A percentile compares a stretch with the other conserved stretches of the same genome.
phyloP scores from a whole-genome alignment of 495 filamentous ascomycete species.

The Penicillium riverlandense region DNA sequence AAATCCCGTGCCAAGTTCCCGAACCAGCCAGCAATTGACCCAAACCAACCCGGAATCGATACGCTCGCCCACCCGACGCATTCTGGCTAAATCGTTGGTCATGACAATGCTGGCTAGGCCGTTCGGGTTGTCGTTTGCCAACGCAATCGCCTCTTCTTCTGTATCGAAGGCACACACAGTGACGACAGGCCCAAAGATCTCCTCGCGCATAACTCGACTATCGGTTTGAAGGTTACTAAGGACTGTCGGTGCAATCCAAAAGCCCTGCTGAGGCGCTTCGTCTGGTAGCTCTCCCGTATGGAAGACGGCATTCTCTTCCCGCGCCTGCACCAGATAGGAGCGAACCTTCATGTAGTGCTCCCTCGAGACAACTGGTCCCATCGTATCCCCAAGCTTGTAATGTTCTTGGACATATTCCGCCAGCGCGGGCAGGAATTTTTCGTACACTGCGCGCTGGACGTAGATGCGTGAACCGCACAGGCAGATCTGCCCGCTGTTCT shows the following conservation, averaged over 20 bases:
- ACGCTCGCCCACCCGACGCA: conserved; percentile 8
- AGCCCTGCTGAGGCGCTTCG: conserved; percentile 19
- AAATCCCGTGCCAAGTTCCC: conserved; percentile 13
- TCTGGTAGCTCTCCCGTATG: conserved; percentile 3
- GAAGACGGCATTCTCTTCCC: conserved; percentile 4
- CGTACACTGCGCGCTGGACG: conserved; percentile 34
- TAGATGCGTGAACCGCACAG: conserved; percentile 41
- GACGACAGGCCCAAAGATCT: conserved; percentile 49
- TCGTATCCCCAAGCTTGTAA: conserved; percentile 3
- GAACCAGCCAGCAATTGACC: conserved; percentile 13
- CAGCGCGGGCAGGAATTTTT: conserved; percentile 3
- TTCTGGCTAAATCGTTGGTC: conserved; percentile 8
- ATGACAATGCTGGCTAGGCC: conserved; percentile 18
- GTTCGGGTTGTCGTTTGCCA: conserved; percentile 44
- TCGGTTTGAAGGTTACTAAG: conserved; percentile 20
- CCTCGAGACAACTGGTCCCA: conserved; percentile 13
- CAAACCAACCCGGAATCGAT: conserved; percentile 15
- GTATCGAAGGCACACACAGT: conserved; percentile 44
- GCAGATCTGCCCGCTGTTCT: conserved; percentile 42
- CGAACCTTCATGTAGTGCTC: conserved; percentile 8
- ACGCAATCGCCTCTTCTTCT: conserved; percentile 43
- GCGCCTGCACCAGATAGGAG: conserved; percentile 7
- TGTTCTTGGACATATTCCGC: conserved; percentile 6
- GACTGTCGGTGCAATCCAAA: conserved; percentile 40
- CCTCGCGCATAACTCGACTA: conserved; percentile 30